Evolutionary conservation across 2,329 filamentous ascomycete species (phyloP), one percentile per base, ranked within the genome.

Genomic region (Hypoxylon sp.): DNA sequence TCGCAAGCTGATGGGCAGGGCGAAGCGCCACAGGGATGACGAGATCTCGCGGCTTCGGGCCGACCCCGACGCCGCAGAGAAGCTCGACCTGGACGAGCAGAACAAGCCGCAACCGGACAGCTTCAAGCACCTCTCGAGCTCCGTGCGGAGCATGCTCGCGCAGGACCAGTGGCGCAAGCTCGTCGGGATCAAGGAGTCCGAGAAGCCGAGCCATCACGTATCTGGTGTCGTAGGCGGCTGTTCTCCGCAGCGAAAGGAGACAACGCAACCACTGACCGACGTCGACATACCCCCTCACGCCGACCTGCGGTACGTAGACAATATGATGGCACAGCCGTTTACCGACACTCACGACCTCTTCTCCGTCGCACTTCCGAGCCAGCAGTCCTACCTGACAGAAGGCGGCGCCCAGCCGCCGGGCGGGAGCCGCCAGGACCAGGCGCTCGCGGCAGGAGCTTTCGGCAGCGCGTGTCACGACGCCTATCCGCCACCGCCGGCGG

Each of bases 1-100:
- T 43, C 78, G 79, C 42, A 84, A 80, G 61, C 75, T 87, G 1
- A 83, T 83, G 65, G 65, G 78, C 48, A 81, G 81, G 60, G 82
- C 83, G 0, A 77, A 75, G 35, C 78, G 75, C 55, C 80, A 85
- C 58, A 78, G 84, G 4, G 78, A 79, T 6, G 72, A 75, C 0
- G 83, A 86, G 67, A 72, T 86, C 9, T 67, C 70, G 8, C 78
- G 83, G 0, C 73, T 86, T 17, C 77, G 75, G 18, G 72, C 72
- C 1, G 74, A 85, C 33, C 79, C 78, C 0, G 76, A 79, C 4
- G 82, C 81, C 11, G 81, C 81, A 2, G 73, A 75, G 11, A 74
- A 77, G 21, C 71, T 86, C 2, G 83, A 85, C 57, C 69, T 76
- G 15, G 75, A 79, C 4, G 82, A 85, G 61, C 75, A 78, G 4